A percentile compares a stretch with the other conserved stretches of the same genome.
Evolutionary conservation across 2,329 filamentous ascomycete genomes (phyloP).

Genomic region (Hypoxylon sp.): DNA sequence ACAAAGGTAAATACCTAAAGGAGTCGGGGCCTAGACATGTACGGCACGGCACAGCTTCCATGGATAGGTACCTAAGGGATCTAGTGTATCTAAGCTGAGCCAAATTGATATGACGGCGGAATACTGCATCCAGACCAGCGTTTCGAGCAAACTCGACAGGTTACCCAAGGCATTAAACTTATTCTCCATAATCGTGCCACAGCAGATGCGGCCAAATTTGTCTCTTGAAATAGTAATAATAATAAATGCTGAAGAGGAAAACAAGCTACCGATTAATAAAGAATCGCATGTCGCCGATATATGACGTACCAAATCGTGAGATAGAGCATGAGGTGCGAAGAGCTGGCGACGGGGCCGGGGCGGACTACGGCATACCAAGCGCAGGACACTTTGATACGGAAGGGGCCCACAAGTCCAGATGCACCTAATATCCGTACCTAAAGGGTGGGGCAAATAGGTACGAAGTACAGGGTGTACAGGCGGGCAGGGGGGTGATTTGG

Average conservation of each 20-base stretch:
- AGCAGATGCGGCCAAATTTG: neutral
- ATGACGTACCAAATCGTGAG: conserved; percentile 2
- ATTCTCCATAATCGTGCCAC: neutral
- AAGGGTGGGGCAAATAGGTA: conserved; percentile 20
- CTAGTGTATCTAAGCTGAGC: neutral
- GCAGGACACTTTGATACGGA: conserved; percentile 22
- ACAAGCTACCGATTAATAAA: conserved; percentile 1
- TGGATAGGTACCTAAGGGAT: conserved; percentile 10
- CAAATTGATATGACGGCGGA: conserved; percentile 28
- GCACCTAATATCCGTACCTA: conserved; percentile 31
- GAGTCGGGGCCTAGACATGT: conserved; percentile 13
- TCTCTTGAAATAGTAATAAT: neutral
- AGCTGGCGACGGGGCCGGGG: conserved; percentile 3
- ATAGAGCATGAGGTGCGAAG: neutral
- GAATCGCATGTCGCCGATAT: neutral
- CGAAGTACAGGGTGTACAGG: conserved; percentile 9
- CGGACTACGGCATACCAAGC: conserved; percentile 33
- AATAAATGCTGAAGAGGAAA: neutral
- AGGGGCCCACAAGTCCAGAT: conserved; percentile 27
- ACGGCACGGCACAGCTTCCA: neutral
- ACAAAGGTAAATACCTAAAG: neutral
- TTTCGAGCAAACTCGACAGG: conserved; percentile 35
- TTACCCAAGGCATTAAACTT: conserved; percentile 21
- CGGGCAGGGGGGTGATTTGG: conserved; percentile 2
- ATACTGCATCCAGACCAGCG: conserved; percentile 32